These are phyloP conservation scores for Fistulifera pelliculosa DNA, from an alignment of 108 stramenopile species.

Conservation along the genomic window DNA sequence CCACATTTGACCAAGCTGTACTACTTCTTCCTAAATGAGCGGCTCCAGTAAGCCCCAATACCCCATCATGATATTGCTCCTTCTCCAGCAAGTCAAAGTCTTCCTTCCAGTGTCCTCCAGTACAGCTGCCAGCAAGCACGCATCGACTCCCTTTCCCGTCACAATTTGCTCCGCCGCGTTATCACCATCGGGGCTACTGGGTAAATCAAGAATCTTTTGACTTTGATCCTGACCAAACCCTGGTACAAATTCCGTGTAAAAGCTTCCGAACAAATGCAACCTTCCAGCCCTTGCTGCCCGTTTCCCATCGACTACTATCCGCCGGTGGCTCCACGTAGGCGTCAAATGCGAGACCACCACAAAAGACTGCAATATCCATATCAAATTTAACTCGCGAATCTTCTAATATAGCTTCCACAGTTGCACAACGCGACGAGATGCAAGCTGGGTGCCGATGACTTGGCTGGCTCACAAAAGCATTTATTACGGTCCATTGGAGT, in stretches of 20 bases:
- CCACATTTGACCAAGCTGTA: conserved; percentile 71
- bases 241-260: conserved; percentile 65
- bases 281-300: conserved; percentile 55
- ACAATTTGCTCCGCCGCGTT: conserved; percentile 46
- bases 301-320: conserved; percentile 70
- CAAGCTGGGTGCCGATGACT: no score
- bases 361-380: conserved; percentile 58
- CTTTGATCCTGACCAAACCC: conserved; percentile 63
- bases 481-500: no score
- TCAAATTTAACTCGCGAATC: conserved; percentile 19
- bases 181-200: conserved; percentile 46
- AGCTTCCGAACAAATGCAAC: conserved; percentile 50
- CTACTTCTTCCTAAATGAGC: conserved; percentile 62
- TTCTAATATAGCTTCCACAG: no score
- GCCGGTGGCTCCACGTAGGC: conserved; percentile 68
- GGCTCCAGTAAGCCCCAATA: conserved; percentile 60
- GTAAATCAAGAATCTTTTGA: conserved; percentile 43
- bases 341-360: conserved; percentile 74
- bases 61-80: conserved; percentile 66
- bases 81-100: conserved; percentile 61
- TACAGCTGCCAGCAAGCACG: conserved; percentile 41
- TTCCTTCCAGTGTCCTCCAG: conserved; percentile 67
- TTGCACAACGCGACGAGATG: no score
- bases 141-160: conserved; percentile 68
- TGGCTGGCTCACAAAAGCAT: no score